A percentile compares a stretch with the other conserved stretches of the same genome.
Conservation (phyloP, 2,329 filamentous ascomycete species). For the Emergomyces orientalis region DNA sequence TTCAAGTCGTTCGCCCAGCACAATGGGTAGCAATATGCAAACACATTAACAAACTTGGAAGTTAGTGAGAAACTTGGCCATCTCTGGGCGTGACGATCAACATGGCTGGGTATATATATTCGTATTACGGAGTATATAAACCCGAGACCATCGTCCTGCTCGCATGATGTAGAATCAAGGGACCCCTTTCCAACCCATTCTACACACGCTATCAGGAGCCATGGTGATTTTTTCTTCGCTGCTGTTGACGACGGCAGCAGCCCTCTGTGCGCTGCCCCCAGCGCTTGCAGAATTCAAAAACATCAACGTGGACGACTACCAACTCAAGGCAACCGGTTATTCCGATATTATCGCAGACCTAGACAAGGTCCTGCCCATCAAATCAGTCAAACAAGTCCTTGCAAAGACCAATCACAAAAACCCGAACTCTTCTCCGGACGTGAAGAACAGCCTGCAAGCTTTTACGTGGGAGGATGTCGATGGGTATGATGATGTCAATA, state of each 20-base stretch:
- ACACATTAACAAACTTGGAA: background rate
- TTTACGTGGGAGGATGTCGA: slow-evolving; percentile 8
- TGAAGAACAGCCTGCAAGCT: background rate
- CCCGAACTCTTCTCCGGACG: slow-evolving; percentile 2
- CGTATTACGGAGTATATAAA: background rate
- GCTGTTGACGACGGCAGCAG: background rate
- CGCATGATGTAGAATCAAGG: background rate
- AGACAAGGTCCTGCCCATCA: slow-evolving; percentile 3
- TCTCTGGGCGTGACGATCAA: background rate
- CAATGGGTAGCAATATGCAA: background rate
- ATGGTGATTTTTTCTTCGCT: background rate
- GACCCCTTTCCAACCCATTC: background rate
- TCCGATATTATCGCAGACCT: slow-evolving; percentile 6
- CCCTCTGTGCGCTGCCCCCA: slow-evolving; percentile 5
- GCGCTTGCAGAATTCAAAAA: slow-evolving; percentile 1
- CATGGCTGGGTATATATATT: background rate
- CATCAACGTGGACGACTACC: slow-evolving; percentile 1
- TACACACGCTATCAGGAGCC: background rate
- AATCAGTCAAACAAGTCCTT: slow-evolving; percentile 6
- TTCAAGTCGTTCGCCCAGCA: background rate
- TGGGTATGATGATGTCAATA: slow-evolving; percentile 26
- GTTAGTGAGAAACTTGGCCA: background rate
- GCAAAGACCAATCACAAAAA: slow-evolving; percentile 4
- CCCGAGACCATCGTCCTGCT: background rate
- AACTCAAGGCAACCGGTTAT: background rate